Conservation (phyloP, 208 protist genomes). For the Leishmania tarentolae region DNA sequence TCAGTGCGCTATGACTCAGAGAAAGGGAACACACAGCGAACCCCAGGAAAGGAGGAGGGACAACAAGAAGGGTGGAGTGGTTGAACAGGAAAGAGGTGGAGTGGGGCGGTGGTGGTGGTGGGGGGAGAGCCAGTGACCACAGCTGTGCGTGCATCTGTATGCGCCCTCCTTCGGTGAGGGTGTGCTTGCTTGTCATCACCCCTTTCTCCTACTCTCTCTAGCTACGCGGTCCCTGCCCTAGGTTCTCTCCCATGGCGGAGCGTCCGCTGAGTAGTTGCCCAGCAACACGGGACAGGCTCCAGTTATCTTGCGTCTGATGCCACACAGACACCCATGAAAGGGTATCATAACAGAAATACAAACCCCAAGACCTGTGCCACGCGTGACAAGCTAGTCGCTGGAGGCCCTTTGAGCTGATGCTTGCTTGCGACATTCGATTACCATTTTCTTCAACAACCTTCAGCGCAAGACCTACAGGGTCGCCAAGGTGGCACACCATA, state of each 20-base stretch:
- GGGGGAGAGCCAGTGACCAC: neutral
- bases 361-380: neutral
- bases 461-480: too few relatives aligned
- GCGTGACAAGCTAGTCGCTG: neutral
- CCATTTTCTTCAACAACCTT: neutral
- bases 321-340: neutral
- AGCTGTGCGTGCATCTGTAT: constrained; percentile 2
- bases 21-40: neutral
- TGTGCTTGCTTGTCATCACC: neutral
- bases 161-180: too few relatives aligned
- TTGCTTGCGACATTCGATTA: neutral
- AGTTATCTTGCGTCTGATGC: neutral
- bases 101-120: neutral
- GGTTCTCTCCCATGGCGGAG: neutral
- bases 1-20: neutral
- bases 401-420: neutral
- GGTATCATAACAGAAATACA: neutral
- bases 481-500: neutral
- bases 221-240: neutral
- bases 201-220: neutral
- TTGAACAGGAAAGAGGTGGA: neutral
- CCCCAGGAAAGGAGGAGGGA: too few relatives aligned
- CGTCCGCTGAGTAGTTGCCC: neutral
- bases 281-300: neutral
- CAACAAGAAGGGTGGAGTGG: too few relatives aligned